phyloP scores from a whole-genome alignment of 257 asterid genomes.

The Penstemon davidsonii region DNA sequence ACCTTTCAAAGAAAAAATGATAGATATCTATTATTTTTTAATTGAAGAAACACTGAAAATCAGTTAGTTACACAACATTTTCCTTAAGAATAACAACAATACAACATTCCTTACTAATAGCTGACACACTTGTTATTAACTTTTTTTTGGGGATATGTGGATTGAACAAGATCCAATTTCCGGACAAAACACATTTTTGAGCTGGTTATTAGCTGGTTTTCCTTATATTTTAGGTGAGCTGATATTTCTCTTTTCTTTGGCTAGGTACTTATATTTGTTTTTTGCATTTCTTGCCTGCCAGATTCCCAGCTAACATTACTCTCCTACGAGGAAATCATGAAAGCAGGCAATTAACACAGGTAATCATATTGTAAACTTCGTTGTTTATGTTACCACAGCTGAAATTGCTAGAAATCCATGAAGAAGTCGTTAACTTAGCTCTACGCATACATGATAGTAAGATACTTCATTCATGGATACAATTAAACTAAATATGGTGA shows the following conservation, averaged over 20 bases:
- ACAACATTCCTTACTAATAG: neutral
- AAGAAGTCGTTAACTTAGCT: slow-evolving; percentile 17
- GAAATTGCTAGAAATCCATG: neutral
- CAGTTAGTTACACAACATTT: neutral
- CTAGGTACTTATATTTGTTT: slow-evolving; percentile 19
- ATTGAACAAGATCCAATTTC: slow-evolving; percentile 9
- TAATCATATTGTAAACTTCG: slow-evolving; percentile 26
- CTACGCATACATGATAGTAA: neutral
- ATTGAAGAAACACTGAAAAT: no score
- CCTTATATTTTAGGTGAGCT: slow-evolving; percentile 6
- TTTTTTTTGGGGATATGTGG: neutral
- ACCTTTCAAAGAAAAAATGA: no score
- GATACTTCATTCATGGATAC: slow-evolving; percentile 13
- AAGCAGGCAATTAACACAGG: slow-evolving; percentile 97
- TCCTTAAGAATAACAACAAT: neutral
- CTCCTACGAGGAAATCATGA: slow-evolving; percentile 98
- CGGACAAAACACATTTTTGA: slow-evolving; percentile 4
- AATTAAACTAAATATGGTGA: slow-evolving; percentile 2
- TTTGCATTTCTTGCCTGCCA: slow-evolving; percentile 41
- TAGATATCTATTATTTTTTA: no score
- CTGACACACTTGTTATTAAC: slow-evolving; percentile 11
- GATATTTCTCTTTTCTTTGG: slow-evolving; percentile 21
- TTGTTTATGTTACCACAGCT: neutral
- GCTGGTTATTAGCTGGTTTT: slow-evolving; percentile 13
- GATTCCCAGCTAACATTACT: slow-evolving; percentile 94